phyloP scores from a whole-genome alignment of 768 basidiomycete species.

The Tulasnella sp. region DNA sequence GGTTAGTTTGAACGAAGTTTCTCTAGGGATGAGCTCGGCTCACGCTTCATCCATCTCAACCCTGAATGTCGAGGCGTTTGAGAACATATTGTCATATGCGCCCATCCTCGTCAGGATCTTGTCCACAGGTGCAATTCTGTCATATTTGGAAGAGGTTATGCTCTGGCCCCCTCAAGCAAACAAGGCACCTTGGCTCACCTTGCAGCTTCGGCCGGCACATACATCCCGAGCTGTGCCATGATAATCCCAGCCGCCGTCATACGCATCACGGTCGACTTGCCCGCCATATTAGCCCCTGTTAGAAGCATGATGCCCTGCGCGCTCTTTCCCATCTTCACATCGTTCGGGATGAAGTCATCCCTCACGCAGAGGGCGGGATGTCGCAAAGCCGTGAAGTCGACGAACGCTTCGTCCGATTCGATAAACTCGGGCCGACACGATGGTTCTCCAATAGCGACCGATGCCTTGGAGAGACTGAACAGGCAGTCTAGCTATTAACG shows the following conservation, averaged over 20 bases:
- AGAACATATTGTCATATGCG: slow-evolving; percentile 96
- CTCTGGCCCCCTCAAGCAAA: not conserved
- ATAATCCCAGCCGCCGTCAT: slow-evolving; percentile 94
- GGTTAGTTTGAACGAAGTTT: no score
- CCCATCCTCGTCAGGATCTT: slow-evolving; percentile 95
- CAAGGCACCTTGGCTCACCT: slow-evolving; percentile 33
- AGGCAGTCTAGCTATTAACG: slow-evolving; percentile 69
- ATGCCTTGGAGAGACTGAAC: slow-evolving; percentile 82
- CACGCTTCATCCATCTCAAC: slow-evolving; percentile 98
- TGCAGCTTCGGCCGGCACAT: slow-evolving; percentile 77
- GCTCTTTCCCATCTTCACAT: slow-evolving; percentile 72
- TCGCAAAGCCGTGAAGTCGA: slow-evolving; percentile 82
- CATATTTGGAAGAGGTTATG: not conserved
- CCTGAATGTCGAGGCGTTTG: slow-evolving; percentile 91
- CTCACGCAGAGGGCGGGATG: slow-evolving; percentile 78
- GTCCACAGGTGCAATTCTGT: slow-evolving; percentile 78
- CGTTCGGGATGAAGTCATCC: slow-evolving; percentile 80
- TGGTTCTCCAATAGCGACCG: slow-evolving; percentile 83
- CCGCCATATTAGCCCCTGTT: slow-evolving; percentile 55
- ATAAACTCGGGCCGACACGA: slow-evolving; percentile 86
- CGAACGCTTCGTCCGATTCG: slow-evolving; percentile 63
- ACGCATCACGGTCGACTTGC: slow-evolving; percentile 77
- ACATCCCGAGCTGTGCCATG: slow-evolving; percentile 94
- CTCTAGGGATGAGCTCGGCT: no score
- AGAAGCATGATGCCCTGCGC: slow-evolving; percentile 66